These are phyloP conservation scores for Coniochaeta sp. DNA, from an alignment of 2,329 filamentous ascomycete species.

Conservation along the genomic window DNA sequence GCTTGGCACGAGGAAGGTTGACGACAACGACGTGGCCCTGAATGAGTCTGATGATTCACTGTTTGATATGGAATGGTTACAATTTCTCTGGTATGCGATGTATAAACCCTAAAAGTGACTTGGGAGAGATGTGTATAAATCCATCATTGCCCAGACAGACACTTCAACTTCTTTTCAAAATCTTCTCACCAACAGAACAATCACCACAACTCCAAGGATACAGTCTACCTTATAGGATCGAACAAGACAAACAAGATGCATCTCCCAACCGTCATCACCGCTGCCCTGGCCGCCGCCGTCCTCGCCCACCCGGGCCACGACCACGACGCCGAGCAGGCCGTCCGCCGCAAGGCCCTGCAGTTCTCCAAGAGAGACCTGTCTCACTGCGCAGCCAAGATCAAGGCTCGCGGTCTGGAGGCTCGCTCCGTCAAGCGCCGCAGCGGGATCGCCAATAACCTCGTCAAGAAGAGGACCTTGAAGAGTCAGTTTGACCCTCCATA, in stretches of 20 bases:
- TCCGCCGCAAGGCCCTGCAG: conserved; percentile 30
- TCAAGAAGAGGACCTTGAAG: conserved; percentile 22
- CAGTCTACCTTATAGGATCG: neutral
- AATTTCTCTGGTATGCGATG: too few species aligned
- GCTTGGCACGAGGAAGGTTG: neutral
- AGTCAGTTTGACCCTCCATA: conserved; percentile 14
- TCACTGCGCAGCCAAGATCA: conserved; percentile 31
- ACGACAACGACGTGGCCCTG: neutral
- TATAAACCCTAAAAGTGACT: too few species aligned
- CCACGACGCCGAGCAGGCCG: conserved; percentile 29
- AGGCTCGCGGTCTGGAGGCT: conserved; percentile 27
- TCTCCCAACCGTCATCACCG: conserved; percentile 9
- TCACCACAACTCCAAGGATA: neutral
- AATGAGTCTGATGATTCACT: neutral
- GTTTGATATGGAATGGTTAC: too few species aligned
- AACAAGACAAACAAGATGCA: neutral
- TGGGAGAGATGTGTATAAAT: too few species aligned
- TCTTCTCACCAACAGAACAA: too few species aligned
- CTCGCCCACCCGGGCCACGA: conserved; percentile 34
- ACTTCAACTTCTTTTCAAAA: too few species aligned
- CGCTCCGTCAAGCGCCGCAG: conserved; percentile 29
- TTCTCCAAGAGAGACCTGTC: conserved; percentile 23
- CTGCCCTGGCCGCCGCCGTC: conserved; percentile 14
- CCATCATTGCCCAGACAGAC: too few species aligned
- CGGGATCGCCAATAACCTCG: conserved; percentile 22